phyloP scores from a whole-genome alignment of 2,329 filamentous ascomycete genomes.

The Podosphaera aphanis region DNA sequence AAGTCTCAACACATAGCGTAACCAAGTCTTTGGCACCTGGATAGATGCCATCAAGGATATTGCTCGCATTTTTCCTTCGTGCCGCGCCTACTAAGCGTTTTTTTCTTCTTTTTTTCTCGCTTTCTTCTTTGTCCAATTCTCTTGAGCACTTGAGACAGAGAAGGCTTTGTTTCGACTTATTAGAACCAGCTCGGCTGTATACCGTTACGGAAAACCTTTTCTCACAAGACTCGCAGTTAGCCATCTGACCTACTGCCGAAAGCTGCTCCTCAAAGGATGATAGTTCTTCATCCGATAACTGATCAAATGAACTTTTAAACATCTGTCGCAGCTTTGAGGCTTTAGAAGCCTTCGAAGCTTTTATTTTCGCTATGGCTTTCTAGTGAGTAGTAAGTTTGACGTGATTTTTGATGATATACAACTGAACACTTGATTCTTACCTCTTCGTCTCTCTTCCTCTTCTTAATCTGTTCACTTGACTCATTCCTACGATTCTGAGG shows the following conservation, averaged over 20 bases:
- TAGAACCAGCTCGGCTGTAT: slow-evolving; percentile 59
- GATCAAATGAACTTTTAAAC: slow-evolving; percentile 14
- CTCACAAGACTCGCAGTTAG: slow-evolving; percentile 63
- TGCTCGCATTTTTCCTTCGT: slow-evolving; percentile 59
- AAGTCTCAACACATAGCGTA: slow-evolving; percentile 36
- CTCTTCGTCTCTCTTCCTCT: slow-evolving; percentile 20
- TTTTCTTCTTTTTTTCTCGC: slow-evolving; percentile 32
- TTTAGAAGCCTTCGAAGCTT: slow-evolving; percentile 26
- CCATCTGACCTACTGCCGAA: slow-evolving; percentile 44
- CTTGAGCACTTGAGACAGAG: slow-evolving; percentile 65
- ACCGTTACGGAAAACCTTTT: slow-evolving; percentile 85
- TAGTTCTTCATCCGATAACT: not conserved
- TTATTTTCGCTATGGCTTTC: slow-evolving; percentile 35
- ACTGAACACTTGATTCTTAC: slow-evolving; percentile 5
- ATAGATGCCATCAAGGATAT: slow-evolving; percentile 54
- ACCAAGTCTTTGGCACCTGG: slow-evolving; percentile 45
- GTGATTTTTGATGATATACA: not conserved
- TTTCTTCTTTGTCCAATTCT: slow-evolving; percentile 42
- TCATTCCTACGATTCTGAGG: slow-evolving; percentile 13
- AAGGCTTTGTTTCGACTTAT: slow-evolving; percentile 40
- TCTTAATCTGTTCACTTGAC: slow-evolving; percentile 13
- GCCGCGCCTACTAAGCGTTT: slow-evolving; percentile 29
- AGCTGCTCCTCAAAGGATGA: slow-evolving; percentile 24
- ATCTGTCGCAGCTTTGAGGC: not conserved
- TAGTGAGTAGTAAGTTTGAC: slow-evolving; percentile 13